Conservation (phyloP, 108 stramenopile genomes). For the Cylindrotheca fusiformis region DNA sequence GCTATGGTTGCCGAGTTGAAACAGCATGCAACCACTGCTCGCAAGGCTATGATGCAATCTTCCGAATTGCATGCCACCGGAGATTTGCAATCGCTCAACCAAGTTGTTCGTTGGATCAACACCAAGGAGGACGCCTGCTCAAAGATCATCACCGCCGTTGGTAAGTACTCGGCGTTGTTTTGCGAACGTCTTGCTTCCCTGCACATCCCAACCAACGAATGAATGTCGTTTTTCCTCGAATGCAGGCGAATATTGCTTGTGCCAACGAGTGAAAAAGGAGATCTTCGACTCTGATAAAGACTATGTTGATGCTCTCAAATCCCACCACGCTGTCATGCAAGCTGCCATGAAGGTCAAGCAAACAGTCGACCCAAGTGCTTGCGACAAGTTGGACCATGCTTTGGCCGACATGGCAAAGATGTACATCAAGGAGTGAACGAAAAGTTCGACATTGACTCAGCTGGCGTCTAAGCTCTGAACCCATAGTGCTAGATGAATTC, state of each 20-base stretch:
- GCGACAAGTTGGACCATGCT: conserved; percentile 76
- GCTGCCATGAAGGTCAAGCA: conserved; percentile 79
- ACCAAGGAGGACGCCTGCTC: conserved; percentile 71
- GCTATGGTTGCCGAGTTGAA: conserved; percentile 64
- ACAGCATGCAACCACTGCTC: conserved; percentile 55
- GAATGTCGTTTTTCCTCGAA: too few relatives aligned
- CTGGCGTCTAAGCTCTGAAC: too few relatives aligned
- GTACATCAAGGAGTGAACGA: conserved; percentile 61
- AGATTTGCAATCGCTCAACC: conserved; percentile 59
- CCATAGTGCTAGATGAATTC: too few relatives aligned
- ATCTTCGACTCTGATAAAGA: conserved; percentile 57
- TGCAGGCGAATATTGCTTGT: too few relatives aligned
- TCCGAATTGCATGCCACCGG: conserved; percentile 48
- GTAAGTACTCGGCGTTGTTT: too few relatives aligned
- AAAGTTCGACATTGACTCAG: too few relatives aligned
- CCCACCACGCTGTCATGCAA: conserved; percentile 77
- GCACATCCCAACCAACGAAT: too few relatives aligned
- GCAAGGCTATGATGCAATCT: conserved; percentile 67
- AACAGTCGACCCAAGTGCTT: conserved; percentile 55
- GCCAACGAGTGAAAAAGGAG: conserved; percentile 76
- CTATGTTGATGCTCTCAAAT: conserved; percentile 71
- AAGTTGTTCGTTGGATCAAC: conserved; percentile 78
- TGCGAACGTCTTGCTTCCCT: too few relatives aligned
- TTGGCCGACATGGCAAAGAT: conserved; percentile 68
- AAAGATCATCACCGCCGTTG: conserved; percentile 63